phyloP scores from a whole-genome alignment of 257 asterid species.

The Asclepias syriaca region DNA sequence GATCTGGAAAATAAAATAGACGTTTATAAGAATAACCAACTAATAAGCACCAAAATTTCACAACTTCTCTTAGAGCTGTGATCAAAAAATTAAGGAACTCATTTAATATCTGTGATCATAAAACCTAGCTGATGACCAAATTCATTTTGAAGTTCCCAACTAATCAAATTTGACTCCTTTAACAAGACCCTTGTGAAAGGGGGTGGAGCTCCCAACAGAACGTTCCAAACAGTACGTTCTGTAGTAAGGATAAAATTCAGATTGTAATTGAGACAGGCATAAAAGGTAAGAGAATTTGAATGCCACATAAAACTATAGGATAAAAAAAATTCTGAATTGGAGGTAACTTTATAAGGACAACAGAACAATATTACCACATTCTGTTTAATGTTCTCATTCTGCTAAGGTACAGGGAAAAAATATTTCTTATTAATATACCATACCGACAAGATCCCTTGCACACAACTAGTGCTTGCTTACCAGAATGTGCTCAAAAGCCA shows the following conservation, averaged over 20 bases:
- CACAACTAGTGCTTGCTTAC: too few species aligned
- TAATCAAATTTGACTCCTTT: background rate
- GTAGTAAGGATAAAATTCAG: background rate
- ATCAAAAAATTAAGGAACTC: background rate
- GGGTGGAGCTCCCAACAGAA: background rate
- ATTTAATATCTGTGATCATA: background rate
- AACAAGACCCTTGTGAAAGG: background rate
- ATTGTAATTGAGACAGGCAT: background rate
- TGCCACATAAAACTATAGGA: background rate
- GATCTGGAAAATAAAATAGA: constrained; percentile 11
- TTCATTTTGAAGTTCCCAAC: background rate
- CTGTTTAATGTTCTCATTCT: too few species aligned
- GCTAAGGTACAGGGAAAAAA: too few species aligned
- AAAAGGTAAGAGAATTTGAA: background rate
- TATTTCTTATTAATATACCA: too few species aligned
- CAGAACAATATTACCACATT: too few species aligned
- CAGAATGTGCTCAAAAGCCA: too few species aligned
- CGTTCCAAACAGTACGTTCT: background rate
- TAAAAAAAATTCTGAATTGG: background rate
- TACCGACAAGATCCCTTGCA: too few species aligned
- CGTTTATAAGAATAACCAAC: background rate
- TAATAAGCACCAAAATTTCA: background rate
- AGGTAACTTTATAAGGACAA: background rate
- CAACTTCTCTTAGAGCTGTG: background rate
- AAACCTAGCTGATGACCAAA: background rate